Evolutionary conservation across 1,139 yeast genomes (phyloP).

Genomic region (Nakaseomyces sp.): DNA sequence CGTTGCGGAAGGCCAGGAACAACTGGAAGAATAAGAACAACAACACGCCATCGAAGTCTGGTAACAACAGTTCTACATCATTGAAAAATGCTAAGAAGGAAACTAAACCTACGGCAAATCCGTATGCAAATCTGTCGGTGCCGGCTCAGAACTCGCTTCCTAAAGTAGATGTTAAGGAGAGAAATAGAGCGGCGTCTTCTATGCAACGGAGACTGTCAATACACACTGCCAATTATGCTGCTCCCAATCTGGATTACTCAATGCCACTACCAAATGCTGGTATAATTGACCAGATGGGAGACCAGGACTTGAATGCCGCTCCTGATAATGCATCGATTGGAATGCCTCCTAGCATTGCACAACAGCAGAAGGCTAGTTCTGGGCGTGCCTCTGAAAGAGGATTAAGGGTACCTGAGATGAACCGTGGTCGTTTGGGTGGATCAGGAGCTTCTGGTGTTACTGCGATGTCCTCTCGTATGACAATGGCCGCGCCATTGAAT

Average conservation of each 20-base stretch:
- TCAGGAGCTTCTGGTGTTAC: neutral
- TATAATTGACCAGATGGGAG: neutral
- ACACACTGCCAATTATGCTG: constrained; percentile 29
- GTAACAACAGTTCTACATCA: constrained; percentile 9
- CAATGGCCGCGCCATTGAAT: constrained; percentile 1
- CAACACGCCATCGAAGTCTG: constrained; percentile 12
- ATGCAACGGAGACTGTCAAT: constrained; percentile 37
- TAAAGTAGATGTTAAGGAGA: constrained; percentile 30
- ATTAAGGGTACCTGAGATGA: constrained; percentile 1
- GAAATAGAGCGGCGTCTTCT: constrained; percentile 35
- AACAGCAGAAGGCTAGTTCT: neutral
- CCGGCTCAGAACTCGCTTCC: constrained; percentile 26
- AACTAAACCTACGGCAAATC: constrained; percentile 18
- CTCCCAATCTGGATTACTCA: constrained; percentile 26
- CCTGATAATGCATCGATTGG: neutral
- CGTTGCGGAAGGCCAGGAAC: constrained; percentile 28
- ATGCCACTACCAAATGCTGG: constrained; percentile 23
- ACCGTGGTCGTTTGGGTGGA: neutral
- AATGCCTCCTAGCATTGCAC: neutral
- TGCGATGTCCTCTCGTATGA: constrained; percentile 3
- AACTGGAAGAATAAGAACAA: constrained; percentile 23
- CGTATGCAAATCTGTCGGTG: constrained; percentile 26
- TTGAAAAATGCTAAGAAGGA: constrained; percentile 14
- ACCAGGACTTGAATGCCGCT: neutral
- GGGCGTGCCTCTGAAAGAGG: neutral